These are phyloP conservation scores for Hypomontagnella submonticulosa DNA, from an alignment of 495 filamentous ascomycete genomes.

Conservation along the genomic window DNA sequence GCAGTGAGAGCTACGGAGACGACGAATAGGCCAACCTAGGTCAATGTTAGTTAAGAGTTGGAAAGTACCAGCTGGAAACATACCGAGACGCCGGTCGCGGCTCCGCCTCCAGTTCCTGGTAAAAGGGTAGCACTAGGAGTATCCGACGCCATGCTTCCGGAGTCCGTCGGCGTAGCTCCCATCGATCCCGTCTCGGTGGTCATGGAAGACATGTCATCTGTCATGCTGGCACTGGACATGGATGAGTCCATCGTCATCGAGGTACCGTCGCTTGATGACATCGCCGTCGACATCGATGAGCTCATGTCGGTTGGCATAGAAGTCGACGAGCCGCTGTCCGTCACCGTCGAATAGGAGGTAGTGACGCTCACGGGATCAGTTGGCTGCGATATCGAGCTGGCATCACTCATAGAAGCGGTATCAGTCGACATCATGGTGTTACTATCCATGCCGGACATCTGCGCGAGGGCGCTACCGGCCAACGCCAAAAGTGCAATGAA, in stretches of 20 bases:
- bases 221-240: slow-evolving; percentile 5
- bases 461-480: slow-evolving; percentile 34
- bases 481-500: slow-evolving; percentile 28
- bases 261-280: slow-evolving; percentile 7
- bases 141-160: slow-evolving; percentile 27
- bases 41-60: slow-evolving; percentile 19
- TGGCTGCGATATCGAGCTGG: neutral
- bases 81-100: slow-evolving; percentile 36
- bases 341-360: slow-evolving; percentile 1
- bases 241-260: slow-evolving; percentile 24
- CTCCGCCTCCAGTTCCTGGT: slow-evolving; percentile 15
- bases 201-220: slow-evolving; percentile 17
- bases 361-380: slow-evolving; percentile 8
- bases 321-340: slow-evolving; percentile 3
- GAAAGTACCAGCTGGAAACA: slow-evolving; percentile 7
- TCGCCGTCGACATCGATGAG: neutral
- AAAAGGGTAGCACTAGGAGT: slow-evolving; percentile 23
- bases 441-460: slow-evolving; percentile 27
- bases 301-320: slow-evolving; percentile 7
- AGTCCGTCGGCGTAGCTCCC: slow-evolving; percentile 24
- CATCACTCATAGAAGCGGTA: slow-evolving; percentile 9
- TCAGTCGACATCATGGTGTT: slow-evolving; percentile 18
- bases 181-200: slow-evolving; percentile 17
- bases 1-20: slow-evolving; percentile 31
- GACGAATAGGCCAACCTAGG: slow-evolving; percentile 35